Conservation (phyloP, 2,329 filamentous ascomycete genomes). For the Neurospora crassa region DNA sequence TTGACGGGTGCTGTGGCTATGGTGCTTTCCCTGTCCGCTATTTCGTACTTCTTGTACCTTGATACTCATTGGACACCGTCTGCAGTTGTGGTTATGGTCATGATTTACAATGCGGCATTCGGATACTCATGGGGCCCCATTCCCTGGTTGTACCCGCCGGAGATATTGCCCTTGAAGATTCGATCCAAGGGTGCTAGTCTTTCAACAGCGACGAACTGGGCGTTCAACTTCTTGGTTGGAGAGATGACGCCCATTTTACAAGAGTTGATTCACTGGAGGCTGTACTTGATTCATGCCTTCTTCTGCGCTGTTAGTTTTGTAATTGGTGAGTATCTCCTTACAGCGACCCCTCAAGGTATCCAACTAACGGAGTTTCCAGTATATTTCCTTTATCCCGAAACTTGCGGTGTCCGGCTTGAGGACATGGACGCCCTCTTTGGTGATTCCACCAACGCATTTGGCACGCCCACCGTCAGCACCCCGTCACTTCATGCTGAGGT, state of each 20-base stretch:
- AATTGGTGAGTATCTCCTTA: constrained; percentile 59
- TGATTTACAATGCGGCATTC: constrained; percentile 97
- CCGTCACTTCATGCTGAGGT: constrained; percentile 65
- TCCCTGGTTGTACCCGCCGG: constrained; percentile 96
- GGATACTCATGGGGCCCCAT: constrained; percentile 94
- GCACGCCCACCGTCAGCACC: constrained; percentile 69
- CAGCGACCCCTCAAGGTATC: not conserved
- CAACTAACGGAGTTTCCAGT: constrained; percentile 43
- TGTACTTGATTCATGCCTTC: constrained; percentile 93
- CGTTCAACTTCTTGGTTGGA: constrained; percentile 95
- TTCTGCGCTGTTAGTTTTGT: constrained; percentile 95
- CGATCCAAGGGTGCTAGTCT: constrained; percentile 93
- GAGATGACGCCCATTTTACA: constrained; percentile 91
- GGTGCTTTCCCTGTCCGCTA: constrained; percentile 76
- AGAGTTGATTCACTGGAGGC: constrained; percentile 82
- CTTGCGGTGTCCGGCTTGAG: constrained; percentile 86
- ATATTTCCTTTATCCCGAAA: constrained; percentile 96
- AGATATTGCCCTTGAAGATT: constrained; percentile 93
- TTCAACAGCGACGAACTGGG: constrained; percentile 95
- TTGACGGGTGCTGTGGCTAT: constrained; percentile 84
- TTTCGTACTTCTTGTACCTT: constrained; percentile 93
- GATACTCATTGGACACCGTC: constrained; percentile 70
- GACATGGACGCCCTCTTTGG: constrained; percentile 96
- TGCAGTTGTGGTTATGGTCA: constrained; percentile 87
- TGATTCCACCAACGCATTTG: constrained; percentile 74